These are phyloP conservation scores for Musa itinerans DNA, from an alignment of 176 grass and related monocot species.

Conservation along the genomic window DNA sequence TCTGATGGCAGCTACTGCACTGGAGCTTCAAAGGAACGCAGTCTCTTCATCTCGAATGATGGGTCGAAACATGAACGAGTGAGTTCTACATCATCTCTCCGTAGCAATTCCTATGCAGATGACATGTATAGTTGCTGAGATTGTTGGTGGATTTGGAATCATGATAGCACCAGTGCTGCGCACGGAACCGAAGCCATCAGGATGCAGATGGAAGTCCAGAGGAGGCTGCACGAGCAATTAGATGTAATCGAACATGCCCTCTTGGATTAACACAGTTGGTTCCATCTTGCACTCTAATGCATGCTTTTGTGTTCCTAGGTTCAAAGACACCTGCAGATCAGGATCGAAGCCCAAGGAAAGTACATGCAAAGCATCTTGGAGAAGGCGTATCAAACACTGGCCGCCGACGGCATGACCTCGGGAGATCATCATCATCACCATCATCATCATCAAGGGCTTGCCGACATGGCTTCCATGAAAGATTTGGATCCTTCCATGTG, in stretches of 20 bases:
- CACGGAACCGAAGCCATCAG: conserved; percentile 12
- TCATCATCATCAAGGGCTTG: neutral
- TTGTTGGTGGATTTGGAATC: neutral
- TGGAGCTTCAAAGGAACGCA: conserved; percentile 62
- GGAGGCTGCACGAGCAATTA: conserved; percentile 15
- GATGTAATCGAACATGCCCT: neutral
- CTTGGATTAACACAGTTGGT: too few relatives aligned
- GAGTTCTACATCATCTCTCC: conserved; percentile 13
- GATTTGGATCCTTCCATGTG: conserved; percentile 52
- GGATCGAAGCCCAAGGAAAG: conserved; percentile 93
- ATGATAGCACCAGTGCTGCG: neutral
- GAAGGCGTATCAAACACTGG: conserved; percentile 85
- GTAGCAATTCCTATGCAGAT: neutral
- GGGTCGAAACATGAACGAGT: conserved; percentile 79
- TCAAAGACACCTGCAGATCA: conserved; percentile 87
- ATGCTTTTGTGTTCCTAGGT: neutral
- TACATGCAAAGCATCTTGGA: conserved; percentile 99
- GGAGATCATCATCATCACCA: neutral
- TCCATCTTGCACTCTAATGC: neutral
- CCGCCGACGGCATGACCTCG: conserved; percentile 38
- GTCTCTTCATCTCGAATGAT: conserved; percentile 80
- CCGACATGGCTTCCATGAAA: conserved; percentile 55
- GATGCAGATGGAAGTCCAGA: conserved; percentile 22
- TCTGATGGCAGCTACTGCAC: conserved; percentile 26
- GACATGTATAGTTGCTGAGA: neutral